These are phyloP conservation scores for Clitoria ternatea DNA, from an alignment of 306 rosid species.

Conservation along the genomic window DNA sequence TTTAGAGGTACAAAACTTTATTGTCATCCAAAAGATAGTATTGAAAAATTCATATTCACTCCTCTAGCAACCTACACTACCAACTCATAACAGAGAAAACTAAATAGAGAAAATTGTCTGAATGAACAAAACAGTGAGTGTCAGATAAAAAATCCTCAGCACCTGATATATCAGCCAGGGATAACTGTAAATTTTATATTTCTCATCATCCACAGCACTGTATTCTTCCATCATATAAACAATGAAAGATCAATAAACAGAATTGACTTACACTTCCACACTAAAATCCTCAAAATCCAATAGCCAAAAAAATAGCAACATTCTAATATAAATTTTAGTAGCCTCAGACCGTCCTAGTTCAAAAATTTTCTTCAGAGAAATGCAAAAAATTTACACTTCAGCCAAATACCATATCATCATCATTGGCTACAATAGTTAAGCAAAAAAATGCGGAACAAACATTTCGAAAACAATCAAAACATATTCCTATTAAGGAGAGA, in stretches of 20 bases:
- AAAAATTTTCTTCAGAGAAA: conserved; percentile 39
- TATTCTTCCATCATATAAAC: neutral
- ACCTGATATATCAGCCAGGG: conserved; percentile 74
- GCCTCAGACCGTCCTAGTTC: conserved; percentile 99
- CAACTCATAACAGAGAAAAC: neutral
- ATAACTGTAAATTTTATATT: conserved; percentile 59
- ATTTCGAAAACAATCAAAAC: no score
- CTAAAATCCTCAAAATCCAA: neutral
- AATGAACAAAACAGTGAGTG: conserved; percentile 16
- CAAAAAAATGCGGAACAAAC: accelerated
- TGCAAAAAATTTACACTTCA: conserved; percentile 46
- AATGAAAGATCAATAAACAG: neutral
- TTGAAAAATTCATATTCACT: no score
- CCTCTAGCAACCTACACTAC: no score
- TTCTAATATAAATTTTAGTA: neutral
- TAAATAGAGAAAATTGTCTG: neutral
- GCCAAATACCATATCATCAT: conserved; percentile 29
- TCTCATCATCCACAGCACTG: conserved; percentile 63
- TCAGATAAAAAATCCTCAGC: conserved; percentile 74
- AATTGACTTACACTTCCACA: neutral
- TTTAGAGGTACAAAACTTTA: no score
- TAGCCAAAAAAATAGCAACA: neutral
- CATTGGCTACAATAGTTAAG: conserved; percentile 38
- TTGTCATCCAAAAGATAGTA: no score
- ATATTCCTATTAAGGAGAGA: no score